Evolutionary conservation across 2,329 filamentous ascomycete species (phyloP), one percentile per base, ranked within the genome.

Genomic region (Colletotrichum lini): DNA sequence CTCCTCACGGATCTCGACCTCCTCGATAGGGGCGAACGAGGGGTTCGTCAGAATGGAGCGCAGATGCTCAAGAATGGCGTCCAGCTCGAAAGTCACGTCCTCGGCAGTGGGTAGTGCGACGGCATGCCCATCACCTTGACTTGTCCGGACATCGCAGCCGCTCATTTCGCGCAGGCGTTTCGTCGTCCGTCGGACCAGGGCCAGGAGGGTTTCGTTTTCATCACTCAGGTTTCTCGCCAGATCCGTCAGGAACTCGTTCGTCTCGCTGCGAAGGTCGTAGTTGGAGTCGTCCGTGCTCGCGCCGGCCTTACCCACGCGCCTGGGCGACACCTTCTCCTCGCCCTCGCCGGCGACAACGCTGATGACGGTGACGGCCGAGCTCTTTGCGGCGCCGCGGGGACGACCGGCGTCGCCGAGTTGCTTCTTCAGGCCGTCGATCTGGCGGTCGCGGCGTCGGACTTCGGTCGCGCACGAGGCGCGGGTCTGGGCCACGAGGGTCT

Each of bases 1-100:
- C 71, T 97, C 93, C 74, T 99, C 96, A 65, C 96, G 91, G n/a
- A 95, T 84, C 78, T 97, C 92, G 2, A 99, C 94, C 80, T 98
- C 96, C 77, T 98, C 96, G 26, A 98, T 90, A 0, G 96, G 94
- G 16, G 98, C 96, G 79, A 98, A 99, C 2, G 95, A 97, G 1
- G 96, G 96, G 78, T 98, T 98, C 10, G 95, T 98, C 54, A 99
- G 86, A 47, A 99, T 89, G 2, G 89, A 92, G 74, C 93, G 90
- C 74, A 99, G 88, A 78, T 97, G 94, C 44, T 93, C 90, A 72
- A 98, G 86, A 12, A 97, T 91, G 8, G 85, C 85, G 64, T 95
- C 92, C 82, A 98, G 90, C 74, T 97, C 93, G 10, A 83, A 79
- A 0, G 92, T 90, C 72, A 98, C 88, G 54, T 95, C 93, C 75